Conservation (phyloP, 768 basidiomycete genomes). For the Multifurca ochricompacta region DNA sequence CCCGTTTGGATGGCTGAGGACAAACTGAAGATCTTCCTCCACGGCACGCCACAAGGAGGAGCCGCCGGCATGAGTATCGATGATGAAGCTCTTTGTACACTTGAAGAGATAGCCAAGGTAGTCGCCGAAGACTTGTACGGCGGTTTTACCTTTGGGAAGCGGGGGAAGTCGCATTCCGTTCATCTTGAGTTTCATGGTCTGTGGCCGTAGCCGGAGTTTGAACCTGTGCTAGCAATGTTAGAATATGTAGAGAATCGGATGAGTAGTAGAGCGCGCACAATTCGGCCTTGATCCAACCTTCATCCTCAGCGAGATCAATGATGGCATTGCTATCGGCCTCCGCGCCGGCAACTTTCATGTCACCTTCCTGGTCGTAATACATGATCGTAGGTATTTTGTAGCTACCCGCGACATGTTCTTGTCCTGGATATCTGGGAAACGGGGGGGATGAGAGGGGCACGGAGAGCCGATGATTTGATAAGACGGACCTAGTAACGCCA, state of each 20-base stretch:
- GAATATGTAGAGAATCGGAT: neutral
- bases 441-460: neutral
- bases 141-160: constrained; percentile 56
- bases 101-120: constrained; percentile 66
- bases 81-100: constrained; percentile 70
- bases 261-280: constrained; percentile 42
- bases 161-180: constrained; percentile 72
- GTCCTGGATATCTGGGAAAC: constrained; percentile 61
- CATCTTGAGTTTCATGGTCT: constrained; percentile 74
- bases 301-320: constrained; percentile 63
- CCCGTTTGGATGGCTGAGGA: constrained; percentile 73
- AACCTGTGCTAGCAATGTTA: constrained; percentile 38
- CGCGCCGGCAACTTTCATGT: constrained; percentile 65
- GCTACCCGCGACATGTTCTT: constrained; percentile 80
- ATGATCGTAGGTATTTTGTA: constrained; percentile 76
- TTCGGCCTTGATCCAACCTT: constrained; percentile 68
- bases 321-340: constrained; percentile 61
- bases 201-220: constrained; percentile 72
- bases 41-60: constrained; percentile 60
- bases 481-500: constrained; percentile 65
- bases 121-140: constrained; percentile 74
- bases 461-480: neutral
- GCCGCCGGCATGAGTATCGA: constrained; percentile 78
- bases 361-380: constrained; percentile 62
- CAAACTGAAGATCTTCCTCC: constrained; percentile 62